phyloP scores from a whole-genome alignment of 2,329 filamentous ascomycete genomes.

The Blastomyces percursus region DNA sequence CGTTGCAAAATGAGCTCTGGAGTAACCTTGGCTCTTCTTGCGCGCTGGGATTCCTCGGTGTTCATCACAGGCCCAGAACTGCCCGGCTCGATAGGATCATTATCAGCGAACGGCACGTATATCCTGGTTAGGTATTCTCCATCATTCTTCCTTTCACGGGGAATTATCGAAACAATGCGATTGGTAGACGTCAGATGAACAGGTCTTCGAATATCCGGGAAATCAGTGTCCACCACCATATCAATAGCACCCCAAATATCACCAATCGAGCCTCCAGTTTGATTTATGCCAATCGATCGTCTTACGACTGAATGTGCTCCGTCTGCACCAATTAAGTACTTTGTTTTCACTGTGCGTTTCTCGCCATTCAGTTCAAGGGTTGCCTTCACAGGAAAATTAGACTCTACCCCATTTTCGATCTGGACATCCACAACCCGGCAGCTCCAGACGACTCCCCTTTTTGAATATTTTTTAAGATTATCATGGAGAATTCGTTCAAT shows the following conservation, averaged over 20 bases:
- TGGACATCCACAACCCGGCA: conserved; percentile 54
- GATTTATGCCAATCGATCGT: conserved; percentile 38
- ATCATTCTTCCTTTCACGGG: conserved; percentile 50
- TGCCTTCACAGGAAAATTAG: conserved; percentile 27
- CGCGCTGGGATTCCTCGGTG: conserved; percentile 52
- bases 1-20: conserved; percentile 53
- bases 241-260: conserved; percentile 71
- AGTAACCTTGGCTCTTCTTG: conserved; percentile 53
- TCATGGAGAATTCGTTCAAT: conserved; percentile 60
- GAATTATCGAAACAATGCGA: conserved; percentile 71
- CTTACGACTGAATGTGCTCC: conserved; percentile 58
- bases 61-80: conserved; percentile 14
- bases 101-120: conserved; percentile 40
- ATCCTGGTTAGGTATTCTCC: conserved; percentile 61
- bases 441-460: conserved; percentile 48
- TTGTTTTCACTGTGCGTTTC: conserved; percentile 44
- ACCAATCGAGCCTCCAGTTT: conserved; percentile 58
- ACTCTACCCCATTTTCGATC: conserved; percentile 42
- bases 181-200: conserved; percentile 64
- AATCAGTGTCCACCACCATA: conserved; percentile 59
- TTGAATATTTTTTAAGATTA: conserved; percentile 53
- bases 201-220: conserved; percentile 71
- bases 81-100: neutral
- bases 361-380: conserved; percentile 23
- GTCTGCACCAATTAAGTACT: conserved; percentile 62